Percentiles rank a stretch among this genome's conserved stretches.
These are phyloP conservation scores for Claviceps sp. DNA, from an alignment of 2,329 filamentous ascomycete genomes.

Conservation along the genomic window DNA sequence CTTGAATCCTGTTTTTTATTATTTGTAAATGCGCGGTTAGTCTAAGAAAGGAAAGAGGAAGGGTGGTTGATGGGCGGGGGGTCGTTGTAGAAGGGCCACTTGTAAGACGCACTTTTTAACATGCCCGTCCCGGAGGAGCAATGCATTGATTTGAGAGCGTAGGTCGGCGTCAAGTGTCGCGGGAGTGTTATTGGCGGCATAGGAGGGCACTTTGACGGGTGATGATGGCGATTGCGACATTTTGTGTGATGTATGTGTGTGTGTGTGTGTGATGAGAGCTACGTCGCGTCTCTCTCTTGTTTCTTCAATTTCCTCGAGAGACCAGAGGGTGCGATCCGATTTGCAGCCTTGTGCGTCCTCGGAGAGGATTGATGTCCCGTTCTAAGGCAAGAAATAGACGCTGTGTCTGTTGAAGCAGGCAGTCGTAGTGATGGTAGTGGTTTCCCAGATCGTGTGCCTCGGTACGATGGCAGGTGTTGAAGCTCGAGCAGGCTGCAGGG, in stretches of 20 bases:
- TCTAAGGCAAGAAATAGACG: no score
- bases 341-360: not conserved
- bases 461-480: not conserved
- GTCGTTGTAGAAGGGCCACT: not conserved
- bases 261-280: not conserved
- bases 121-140: conserved; percentile 45
- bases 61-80: not conserved
- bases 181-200: conserved; percentile 43
- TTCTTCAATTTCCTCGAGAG: not conserved
- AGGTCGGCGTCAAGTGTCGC: conserved; percentile 49
- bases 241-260: conserved; percentile 1
- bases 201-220: conserved; percentile 46
- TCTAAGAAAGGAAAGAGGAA: not conserved
- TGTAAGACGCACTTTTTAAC: conserved; percentile 36
- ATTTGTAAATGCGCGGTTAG: not conserved
- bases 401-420: not conserved
- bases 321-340: not conserved
- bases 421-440: not conserved
- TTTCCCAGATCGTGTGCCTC: not conserved
- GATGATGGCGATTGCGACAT: conserved; percentile 38
- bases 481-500: not conserved
- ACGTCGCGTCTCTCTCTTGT: not conserved
- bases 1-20: conserved; percentile 42
- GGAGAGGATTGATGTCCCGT: not conserved
- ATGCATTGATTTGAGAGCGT: conserved; percentile 47